phyloP scores from a whole-genome alignment of 2,329 filamentous ascomycete species.

The Neurospora sp. region DNA sequence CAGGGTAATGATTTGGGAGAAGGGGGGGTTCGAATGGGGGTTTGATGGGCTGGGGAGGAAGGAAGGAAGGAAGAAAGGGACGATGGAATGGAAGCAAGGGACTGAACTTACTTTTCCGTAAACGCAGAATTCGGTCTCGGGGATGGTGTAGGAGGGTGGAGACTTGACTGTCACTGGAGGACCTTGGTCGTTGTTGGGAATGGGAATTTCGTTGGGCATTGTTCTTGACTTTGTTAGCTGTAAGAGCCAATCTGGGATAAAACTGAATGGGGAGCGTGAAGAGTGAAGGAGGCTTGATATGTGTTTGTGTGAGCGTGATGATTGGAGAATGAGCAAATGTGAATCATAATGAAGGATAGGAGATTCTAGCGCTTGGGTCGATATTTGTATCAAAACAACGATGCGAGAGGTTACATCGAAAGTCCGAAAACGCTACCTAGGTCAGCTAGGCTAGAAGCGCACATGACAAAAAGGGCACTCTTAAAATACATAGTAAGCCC shows the following conservation, averaged over 20 bases:
- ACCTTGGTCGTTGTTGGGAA: neutral
- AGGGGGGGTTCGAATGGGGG: too few relatives aligned
- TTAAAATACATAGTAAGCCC: neutral
- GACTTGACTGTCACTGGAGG: neutral
- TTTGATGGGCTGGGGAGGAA: too few relatives aligned
- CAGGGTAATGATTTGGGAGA: too few relatives aligned
- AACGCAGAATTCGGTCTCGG: constrained; percentile 19
- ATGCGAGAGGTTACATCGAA: neutral
- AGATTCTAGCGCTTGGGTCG: neutral
- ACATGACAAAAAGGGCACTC: neutral
- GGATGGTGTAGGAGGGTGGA: neutral
- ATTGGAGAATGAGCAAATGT: too few relatives aligned
- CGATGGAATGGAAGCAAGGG: too few relatives aligned
- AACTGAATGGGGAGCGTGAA: too few relatives aligned
- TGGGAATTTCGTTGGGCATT: neutral
- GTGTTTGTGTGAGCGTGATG: too few relatives aligned
- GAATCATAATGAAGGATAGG: neutral
- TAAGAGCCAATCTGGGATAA: too few relatives aligned
- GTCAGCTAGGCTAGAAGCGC: neutral
- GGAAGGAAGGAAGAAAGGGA: too few relatives aligned
- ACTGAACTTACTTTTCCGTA: constrained; percentile 15
- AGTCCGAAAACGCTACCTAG: too few relatives aligned
- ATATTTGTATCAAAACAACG: neutral
- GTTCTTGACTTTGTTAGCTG: neutral
- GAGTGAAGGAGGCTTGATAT: too few relatives aligned